Evolutionary conservation across 2,329 filamentous ascomycete species (phyloP), one percentile per base, ranked within the genome.

Genomic region (Colletotrichum paranaense): DNA sequence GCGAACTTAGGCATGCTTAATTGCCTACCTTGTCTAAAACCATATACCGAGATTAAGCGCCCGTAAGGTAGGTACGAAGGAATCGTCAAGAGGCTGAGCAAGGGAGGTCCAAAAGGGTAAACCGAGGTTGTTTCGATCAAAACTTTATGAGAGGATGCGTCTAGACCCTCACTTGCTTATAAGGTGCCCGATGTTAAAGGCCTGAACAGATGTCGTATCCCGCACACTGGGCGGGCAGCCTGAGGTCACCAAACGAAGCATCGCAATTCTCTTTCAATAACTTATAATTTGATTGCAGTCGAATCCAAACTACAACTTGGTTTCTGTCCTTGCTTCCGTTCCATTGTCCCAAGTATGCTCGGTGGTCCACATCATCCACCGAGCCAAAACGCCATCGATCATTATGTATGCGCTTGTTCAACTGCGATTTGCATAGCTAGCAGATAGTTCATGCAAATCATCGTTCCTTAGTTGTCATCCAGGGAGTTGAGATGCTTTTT

Each of bases 401-500:
- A 30, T 62, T 24, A n/a, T 46, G 35, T 30, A 63, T 63, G 62
- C 68, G 64, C 56, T 38, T 57, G 42, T 68, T 52, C 24, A 42
- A 42, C 57, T 49, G 59, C 58, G 52, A 35, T 62, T 28, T 3
- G 12, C 28, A n/a, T 28, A 30, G 52, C 53, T 38, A 57, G 35
- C n/a, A 35, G 55, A 14, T 63, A 26, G 58, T 58, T 74, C 52
- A 30, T 62, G 42, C 42, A 42, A 67, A 46, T 72, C 52, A 63
- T 53, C 56, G 63, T 38, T 55, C n/a, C 62, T 56, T 46, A 74
- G 6, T 81, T 78, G 62, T 90, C 87, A 52, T 90, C 87, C 75
- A 89, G 83, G 11, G 84, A 82, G 78, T 89, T 88, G 82, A 91
- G 90, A 76, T 87, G 86, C 81, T 92, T 92, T 85, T 97, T 97